A percentile compares a stretch with the other conserved stretches of the same genome.
Evolutionary conservation across 1,139 yeast genomes (phyloP).

Genomic region (Schwanniomyces etchellsii): DNA sequence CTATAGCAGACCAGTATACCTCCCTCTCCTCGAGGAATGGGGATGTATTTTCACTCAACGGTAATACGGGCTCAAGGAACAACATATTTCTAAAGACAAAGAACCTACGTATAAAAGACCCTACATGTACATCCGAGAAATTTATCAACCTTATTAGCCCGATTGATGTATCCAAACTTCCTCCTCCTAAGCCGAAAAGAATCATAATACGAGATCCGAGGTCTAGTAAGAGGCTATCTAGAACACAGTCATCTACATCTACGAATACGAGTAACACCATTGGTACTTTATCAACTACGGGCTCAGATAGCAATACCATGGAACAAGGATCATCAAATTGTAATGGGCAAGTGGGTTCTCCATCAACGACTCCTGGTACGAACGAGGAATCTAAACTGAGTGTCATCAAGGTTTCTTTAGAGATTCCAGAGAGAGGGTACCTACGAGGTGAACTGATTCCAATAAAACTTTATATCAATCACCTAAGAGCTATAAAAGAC

Average conservation of each 20-base stretch:
- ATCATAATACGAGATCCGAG: conserved; percentile 52
- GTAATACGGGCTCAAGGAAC: conserved; percentile 5
- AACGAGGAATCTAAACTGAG: conserved; percentile 13
- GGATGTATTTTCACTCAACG: conserved; percentile 10
- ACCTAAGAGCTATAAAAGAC: conserved; percentile 65
- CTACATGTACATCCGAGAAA: conserved; percentile 46
- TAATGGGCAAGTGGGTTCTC: not conserved
- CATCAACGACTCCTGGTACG: conserved; percentile 1
- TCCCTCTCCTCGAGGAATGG: conserved; percentile 8
- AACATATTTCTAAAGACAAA: conserved; percentile 12
- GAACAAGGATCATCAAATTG: conserved; percentile 1
- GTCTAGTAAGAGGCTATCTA: conserved; percentile 19
- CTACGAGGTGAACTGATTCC: conserved; percentile 77
- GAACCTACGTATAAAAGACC: conserved; percentile 19
- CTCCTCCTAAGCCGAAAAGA: conserved; percentile 63
- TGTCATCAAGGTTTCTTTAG: conserved; percentile 50
- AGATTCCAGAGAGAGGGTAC: conserved; percentile 64
- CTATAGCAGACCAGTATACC: conserved; percentile 22
- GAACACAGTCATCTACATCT: conserved; percentile 50
- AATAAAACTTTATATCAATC: conserved; percentile 58
- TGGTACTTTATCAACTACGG: conserved; percentile 30
- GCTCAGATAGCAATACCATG: conserved; percentile 19
- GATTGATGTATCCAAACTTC: conserved; percentile 61
- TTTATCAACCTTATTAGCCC: conserved; percentile 63
- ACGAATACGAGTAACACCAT: conserved; percentile 38